Conservation (phyloP, 2,329 filamentous ascomycete species). For the Paramyrothecium roridum region DNA sequence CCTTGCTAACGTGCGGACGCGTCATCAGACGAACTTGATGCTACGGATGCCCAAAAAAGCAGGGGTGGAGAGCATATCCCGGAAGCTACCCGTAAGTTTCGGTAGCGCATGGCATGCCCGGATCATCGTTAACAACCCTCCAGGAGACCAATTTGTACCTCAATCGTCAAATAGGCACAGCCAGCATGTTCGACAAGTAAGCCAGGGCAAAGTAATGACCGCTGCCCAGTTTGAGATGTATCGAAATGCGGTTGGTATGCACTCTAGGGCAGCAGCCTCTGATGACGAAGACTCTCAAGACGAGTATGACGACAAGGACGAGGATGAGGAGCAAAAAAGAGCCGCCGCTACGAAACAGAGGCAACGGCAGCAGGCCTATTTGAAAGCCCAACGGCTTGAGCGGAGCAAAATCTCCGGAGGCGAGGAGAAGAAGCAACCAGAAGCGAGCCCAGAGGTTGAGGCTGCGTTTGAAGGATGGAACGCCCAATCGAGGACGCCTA, state of each 20-base stretch:
- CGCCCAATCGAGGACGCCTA: not conserved
- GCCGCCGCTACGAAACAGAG: not conserved
- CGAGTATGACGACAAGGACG: not conserved
- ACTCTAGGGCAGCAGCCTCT: not conserved
- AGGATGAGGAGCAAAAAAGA: not conserved
- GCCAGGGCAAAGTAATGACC: not conserved
- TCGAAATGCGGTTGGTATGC: not conserved
- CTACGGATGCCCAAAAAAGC: not conserved
- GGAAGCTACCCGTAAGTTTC: not conserved
- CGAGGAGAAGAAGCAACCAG: not conserved
- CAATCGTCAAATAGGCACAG: not conserved
- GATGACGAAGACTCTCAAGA: not conserved
- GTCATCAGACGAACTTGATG: not conserved
- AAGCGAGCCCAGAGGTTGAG: not conserved
- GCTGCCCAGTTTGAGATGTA: not conserved
- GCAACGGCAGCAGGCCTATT: not conserved
- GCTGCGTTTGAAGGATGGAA: not conserved
- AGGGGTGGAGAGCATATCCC: not conserved
- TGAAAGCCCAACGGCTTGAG: not conserved
- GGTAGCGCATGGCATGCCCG: not conserved
- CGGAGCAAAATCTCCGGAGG: not conserved
- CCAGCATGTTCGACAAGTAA: not conserved
- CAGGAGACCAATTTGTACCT: not conserved
- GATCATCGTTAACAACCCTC: not conserved
- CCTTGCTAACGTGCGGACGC: not conserved